These are phyloP conservation scores for Persicaria maculosa DNA, from an alignment of 148 eudicot genomes.

Conservation along the genomic window DNA sequence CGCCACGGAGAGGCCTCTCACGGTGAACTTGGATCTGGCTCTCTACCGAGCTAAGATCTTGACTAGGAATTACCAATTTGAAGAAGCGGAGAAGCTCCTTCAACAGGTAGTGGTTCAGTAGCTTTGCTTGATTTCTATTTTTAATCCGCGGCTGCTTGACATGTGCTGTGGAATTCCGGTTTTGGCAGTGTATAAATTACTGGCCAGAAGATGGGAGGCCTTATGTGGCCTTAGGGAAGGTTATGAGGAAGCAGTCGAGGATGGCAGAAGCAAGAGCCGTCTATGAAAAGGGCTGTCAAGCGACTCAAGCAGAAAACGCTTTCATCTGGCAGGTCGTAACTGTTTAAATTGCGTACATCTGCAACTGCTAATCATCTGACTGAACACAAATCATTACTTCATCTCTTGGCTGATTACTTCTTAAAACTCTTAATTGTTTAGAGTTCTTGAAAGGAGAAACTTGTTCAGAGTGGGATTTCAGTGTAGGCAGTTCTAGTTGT, in stretches of 20 bases:
- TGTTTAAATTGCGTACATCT: background rate
- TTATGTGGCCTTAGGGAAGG: conserved; percentile 86
- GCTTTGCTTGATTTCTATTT: background rate
- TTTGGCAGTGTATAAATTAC: conserved; percentile 55
- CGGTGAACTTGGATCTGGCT: conserved; percentile 77
- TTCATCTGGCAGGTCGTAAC: conserved; percentile 83
- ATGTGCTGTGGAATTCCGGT: conserved; percentile 7
- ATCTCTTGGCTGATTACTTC: background rate
- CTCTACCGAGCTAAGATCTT: conserved; percentile 66
- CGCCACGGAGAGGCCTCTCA: conserved; percentile 41
- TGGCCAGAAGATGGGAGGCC: conserved; percentile 99
- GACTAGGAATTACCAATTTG: conserved; percentile 44
- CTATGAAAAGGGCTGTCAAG: conserved; percentile 93
- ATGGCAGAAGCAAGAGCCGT: conserved; percentile 73
- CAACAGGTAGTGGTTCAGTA: conserved; percentile 38
- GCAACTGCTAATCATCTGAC: background rate
- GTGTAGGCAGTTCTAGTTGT: background rate
- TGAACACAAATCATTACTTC: background rate
- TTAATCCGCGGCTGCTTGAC: background rate
- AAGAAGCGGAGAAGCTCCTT: conserved; percentile 61
- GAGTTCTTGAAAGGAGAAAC: too few relatives aligned
- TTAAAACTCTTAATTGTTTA: too few relatives aligned
- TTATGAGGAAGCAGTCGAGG: conserved; percentile 64
- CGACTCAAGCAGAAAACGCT: conserved; percentile 93
- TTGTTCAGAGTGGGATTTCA: too few relatives aligned